These are phyloP conservation scores for Russula ochroleuca DNA, from an alignment of 768 basidiomycete genomes.

Conservation along the genomic window DNA sequence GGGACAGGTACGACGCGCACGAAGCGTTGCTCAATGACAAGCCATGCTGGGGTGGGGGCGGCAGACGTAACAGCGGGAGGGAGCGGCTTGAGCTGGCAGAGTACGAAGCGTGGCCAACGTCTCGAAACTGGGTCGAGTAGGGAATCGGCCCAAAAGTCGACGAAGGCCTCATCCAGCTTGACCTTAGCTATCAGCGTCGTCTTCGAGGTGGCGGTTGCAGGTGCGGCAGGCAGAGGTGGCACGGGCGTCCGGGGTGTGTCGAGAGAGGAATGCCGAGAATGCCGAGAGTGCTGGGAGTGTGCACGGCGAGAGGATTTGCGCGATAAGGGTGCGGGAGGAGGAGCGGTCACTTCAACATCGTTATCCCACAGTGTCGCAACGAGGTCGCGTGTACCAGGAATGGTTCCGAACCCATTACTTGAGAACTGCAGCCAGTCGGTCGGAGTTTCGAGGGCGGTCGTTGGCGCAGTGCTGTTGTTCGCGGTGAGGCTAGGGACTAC, in stretches of 20 bases:
- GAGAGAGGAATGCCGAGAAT: constrained; percentile 30
- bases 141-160: constrained; percentile 79
- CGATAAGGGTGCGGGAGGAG: constrained; percentile 30
- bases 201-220: constrained; percentile 30
- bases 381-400: constrained; percentile 43
- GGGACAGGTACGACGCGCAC: constrained; percentile 33
- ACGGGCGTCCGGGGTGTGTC: constrained; percentile 24
- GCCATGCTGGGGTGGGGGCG: constrained; percentile 51
- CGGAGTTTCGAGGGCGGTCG: constrained; percentile 33
- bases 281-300: constrained; percentile 27
- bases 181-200: constrained; percentile 45
- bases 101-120: constrained; percentile 63
- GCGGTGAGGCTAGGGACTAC: constrained; percentile 27
- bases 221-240: constrained; percentile 2
- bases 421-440: constrained; percentile 70
- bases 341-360: constrained; percentile 53
- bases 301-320: constrained; percentile 36
- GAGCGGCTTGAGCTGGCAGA: constrained; percentile 59
- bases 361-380: constrained; percentile 55
- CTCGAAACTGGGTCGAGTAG: constrained; percentile 62
- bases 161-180: constrained; percentile 75
- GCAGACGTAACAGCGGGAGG: constrained; percentile 29
- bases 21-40: constrained; percentile 64
- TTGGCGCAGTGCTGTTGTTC: constrained; percentile 34
- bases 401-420: constrained; percentile 51